These are phyloP conservation scores for Fonsecaea pedrosoi DNA, from an alignment of 2,329 filamentous ascomycete genomes.

Conservation along the genomic window DNA sequence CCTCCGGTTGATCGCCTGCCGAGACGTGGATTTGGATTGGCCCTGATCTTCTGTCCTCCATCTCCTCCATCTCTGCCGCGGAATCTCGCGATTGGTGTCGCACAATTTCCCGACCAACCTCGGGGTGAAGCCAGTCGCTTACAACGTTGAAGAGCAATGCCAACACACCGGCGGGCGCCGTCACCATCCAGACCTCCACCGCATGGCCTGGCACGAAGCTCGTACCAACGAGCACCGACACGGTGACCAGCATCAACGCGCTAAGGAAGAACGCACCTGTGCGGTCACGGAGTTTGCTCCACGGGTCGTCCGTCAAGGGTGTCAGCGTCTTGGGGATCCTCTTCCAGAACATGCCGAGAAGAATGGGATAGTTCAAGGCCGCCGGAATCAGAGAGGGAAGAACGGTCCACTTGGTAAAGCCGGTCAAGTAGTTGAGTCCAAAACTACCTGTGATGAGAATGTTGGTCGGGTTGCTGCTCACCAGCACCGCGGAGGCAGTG, in stretches of 20 bases:
- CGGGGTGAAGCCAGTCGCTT: constrained; percentile 33
- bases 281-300: constrained; percentile 39
- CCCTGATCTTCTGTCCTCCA: constrained; percentile 11
- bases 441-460: constrained; percentile 40
- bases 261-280: constrained; percentile 38
- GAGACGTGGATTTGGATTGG: not conserved
- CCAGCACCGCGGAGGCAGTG: constrained; percentile 77
- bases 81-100: constrained; percentile 24
- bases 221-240: constrained; percentile 40
- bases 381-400: constrained; percentile 40
- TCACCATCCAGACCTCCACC: constrained; percentile 41
- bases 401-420: constrained; percentile 41
- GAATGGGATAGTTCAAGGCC: constrained; percentile 37
- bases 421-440: constrained; percentile 39
- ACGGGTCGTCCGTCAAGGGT: constrained; percentile 38
- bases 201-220: constrained; percentile 39
- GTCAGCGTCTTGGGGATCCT: constrained; percentile 38
- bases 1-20: not conserved
- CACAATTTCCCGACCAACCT: constrained; percentile 8
- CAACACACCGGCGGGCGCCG: constrained; percentile 37
- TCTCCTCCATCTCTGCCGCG: constrained; percentile 24
- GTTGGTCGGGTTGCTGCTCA: constrained; percentile 75
- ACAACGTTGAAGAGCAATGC: constrained; percentile 38
- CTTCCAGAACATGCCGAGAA: constrained; percentile 40
- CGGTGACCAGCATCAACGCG: constrained; percentile 37